phyloP scores from a whole-genome alignment of 495 filamentous ascomycete species.

The Neurospora africana region DNA sequence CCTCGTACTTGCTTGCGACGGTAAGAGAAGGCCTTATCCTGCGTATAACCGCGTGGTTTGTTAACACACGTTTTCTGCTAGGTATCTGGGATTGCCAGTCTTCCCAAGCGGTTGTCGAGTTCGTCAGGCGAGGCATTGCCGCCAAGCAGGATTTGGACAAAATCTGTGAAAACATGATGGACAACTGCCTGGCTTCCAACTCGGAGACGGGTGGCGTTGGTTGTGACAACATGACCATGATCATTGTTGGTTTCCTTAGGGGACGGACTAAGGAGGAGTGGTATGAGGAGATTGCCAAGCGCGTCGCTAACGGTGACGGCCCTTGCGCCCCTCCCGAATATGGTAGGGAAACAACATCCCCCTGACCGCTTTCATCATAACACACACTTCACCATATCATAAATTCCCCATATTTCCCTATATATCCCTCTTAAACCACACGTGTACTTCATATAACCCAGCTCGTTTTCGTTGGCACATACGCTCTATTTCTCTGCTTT shows the following conservation, averaged over 20 bases:
- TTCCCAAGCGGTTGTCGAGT: constrained; percentile 93
- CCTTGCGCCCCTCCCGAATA: constrained; percentile 99
- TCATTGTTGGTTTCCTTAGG: constrained; percentile 75
- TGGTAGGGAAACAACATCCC: constrained; percentile 54
- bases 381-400: not conserved
- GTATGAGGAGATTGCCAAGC: constrained; percentile 89
- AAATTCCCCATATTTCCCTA: not conserved
- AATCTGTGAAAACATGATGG: constrained; percentile 99
- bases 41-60: not conserved
- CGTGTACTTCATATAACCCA: not conserved
- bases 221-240: constrained; percentile 99
- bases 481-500: not conserved
- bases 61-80: constrained; percentile 20
- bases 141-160: constrained; percentile 85
- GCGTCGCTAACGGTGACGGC: constrained; percentile 93
- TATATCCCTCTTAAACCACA: constrained; percentile 9
- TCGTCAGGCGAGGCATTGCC: constrained; percentile 88
- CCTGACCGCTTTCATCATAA: constrained; percentile 1
- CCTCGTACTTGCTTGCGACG: constrained; percentile 92
- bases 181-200: constrained; percentile 94
- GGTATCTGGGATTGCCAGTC: constrained; percentile 99
- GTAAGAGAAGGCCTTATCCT: constrained; percentile 40
- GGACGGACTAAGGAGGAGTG: constrained; percentile 93
- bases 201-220: constrained; percentile 96
- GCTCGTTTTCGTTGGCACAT: not conserved